A percentile compares a stretch with the other conserved stretches of the same genome.
phyloP scores from a whole-genome alignment of 2,329 filamentous ascomycete species.

The Monilinia aucupariae region DNA sequence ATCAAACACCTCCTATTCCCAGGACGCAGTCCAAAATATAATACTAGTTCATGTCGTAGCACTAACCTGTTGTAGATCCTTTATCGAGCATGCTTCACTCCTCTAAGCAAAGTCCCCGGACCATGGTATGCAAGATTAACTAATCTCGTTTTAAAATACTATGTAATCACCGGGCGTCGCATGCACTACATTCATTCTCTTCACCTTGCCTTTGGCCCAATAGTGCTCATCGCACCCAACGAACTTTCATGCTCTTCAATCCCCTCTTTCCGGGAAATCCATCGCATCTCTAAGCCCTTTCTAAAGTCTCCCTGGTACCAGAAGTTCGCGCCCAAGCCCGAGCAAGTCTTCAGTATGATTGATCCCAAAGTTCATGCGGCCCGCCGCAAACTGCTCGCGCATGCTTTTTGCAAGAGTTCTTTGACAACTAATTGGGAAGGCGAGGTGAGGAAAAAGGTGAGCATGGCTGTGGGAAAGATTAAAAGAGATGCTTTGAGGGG shows the following conservation, averaged over 20 bases:
- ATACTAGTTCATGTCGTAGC: not conserved
- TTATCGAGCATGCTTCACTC: not conserved
- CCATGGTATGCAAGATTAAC: constrained; percentile 5
- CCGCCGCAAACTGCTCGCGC: not conserved
- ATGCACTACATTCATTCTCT: not conserved
- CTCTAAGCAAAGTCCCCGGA: constrained; percentile 1
- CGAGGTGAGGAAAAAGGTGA: constrained; percentile 29
- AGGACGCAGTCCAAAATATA: not conserved
- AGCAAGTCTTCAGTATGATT: not conserved
- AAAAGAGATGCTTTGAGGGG: constrained; percentile 39
- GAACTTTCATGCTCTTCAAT: not conserved
- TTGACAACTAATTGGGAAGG: not conserved
- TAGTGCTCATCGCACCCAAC: not conserved
- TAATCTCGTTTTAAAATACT: not conserved
- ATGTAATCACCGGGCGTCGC: not conserved
- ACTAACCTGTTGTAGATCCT: not conserved
- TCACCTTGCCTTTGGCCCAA: not conserved
- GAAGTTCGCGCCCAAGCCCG: fast-evolving
- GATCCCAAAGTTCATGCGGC: not conserved
- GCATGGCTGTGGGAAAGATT: constrained; percentile 42
- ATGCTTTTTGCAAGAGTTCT: not conserved
- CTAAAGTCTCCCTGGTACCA: constrained; percentile 6
- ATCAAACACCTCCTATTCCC: not conserved
- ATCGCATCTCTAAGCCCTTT: not conserved
- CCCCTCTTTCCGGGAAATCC: not conserved